Evolutionary conservation across 176 grass and related monocot genomes (phyloP), one percentile per base, ranked within the genome.

Genomic region (Cocos nucifera): DNA sequence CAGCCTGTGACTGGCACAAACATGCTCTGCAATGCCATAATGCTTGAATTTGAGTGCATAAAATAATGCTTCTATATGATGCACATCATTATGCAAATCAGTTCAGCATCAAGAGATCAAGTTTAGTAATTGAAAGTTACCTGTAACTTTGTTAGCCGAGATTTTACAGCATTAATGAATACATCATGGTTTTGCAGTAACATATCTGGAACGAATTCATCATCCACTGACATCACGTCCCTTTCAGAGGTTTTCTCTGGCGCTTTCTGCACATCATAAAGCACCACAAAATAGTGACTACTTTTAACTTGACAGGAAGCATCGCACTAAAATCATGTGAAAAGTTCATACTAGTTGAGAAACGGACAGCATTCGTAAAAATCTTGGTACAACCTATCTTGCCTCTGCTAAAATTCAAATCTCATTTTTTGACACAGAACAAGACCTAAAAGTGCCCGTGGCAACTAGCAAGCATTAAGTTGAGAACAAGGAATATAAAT

Each of bases 81-180:
- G 24, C 58, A 60, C 4, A 6, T 19, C 14, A 27, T 30, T 24
- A 27, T 25, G 21, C 58, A 60, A 28, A 5, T 32, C 16, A 32
- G 4, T 60, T 28, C 30, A 59, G 24, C 58, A 61, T 16, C 27
- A 39, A 29, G 0, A 19, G 5, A 68, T 56, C 10, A 67, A 20
- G 4, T 30, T 30, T 15, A 2, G 25, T 35, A 16, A 68, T 56
- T 15, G n/a, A 28, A 55, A 18, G 24, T 69, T 53, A 96, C 92
- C 87, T 96, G 83, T 50, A 96, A 71, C 56, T 92, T 97, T 56
- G 84, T 97, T 49, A 97, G 57, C 62, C 93, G 93, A 83, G 85
- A 90, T 88, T 97, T 97, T 61, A 92, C 51, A 78, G 70, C 55
- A 79, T 88, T 97, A 69, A 97, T 59, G 61, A 97, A 97, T 57